Conservation (phyloP, 106 monocot genomes). For the Platanthera guangdongensis region DNA sequence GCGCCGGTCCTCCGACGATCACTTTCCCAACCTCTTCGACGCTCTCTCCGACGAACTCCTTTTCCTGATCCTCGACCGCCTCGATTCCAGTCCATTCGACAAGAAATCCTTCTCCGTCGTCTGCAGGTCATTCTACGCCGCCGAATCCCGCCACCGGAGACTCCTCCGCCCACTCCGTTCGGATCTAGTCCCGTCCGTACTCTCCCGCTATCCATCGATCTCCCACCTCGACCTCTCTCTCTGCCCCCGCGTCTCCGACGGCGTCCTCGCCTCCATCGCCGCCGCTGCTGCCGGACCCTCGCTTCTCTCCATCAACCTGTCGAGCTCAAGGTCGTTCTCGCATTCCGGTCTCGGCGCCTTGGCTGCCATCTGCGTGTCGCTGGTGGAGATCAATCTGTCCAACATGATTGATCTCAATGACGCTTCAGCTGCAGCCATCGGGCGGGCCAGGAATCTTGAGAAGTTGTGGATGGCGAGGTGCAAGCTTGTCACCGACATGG, state of each 20-base stretch:
- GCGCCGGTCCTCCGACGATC: background rate
- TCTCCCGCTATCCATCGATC: constrained; percentile 40
- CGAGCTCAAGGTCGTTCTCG: constrained; percentile 33
- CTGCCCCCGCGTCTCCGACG: constrained; percentile 45
- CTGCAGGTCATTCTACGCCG: constrained; percentile 34
- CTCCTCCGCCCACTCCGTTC: constrained; percentile 38
- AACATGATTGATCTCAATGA: constrained; percentile 40
- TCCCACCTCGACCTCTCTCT: constrained; percentile 50
- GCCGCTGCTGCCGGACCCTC: background rate
- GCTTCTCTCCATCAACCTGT: constrained; percentile 47
- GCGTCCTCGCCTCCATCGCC: constrained; percentile 23
- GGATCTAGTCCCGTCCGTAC: constrained; percentile 35
- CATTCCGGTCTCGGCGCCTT: constrained; percentile 26
- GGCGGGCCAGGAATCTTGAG: constrained; percentile 34
- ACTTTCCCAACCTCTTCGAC: constrained; percentile 22
- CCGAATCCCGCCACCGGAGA: constrained; percentile 64
- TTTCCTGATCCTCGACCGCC: constrained; percentile 46
- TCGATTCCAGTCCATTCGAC: constrained; percentile 19
- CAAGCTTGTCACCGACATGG: constrained; percentile 52
- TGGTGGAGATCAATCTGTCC: constrained; percentile 51
- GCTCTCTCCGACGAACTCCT: constrained; percentile 52
- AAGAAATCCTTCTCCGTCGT: constrained; percentile 56
- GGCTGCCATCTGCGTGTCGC: constrained; percentile 13
- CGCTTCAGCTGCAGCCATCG: constrained; percentile 39
- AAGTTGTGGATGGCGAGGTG: constrained; percentile 44